Evolutionary conservation across 225 moss, liverwort and hornwort genomes (phyloP).

Genomic region (Bryum argenteum): DNA sequence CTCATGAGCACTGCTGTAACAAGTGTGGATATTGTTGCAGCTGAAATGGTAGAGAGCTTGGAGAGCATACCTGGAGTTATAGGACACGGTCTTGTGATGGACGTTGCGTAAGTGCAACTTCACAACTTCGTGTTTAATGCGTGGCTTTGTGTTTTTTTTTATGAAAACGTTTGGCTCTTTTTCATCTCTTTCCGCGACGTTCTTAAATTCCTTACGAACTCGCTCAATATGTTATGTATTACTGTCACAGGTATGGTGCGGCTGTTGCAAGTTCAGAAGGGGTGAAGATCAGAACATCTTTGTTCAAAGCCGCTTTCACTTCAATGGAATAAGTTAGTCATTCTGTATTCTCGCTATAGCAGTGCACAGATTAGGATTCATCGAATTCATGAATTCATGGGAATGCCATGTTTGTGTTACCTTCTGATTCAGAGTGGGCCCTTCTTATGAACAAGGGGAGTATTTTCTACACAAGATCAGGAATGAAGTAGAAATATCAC

Average conservation of each 20-base stretch:
- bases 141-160: not conserved
- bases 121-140: constrained; percentile 10
- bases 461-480: constrained; percentile 13
- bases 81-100: constrained; percentile 63
- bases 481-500: constrained; percentile 10
- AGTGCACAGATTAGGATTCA: not conserved
- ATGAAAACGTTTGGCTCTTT: not conserved
- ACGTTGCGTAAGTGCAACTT: constrained; percentile 53
- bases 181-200: constrained; percentile 1
- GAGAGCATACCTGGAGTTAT: constrained; percentile 61
- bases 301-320: constrained; percentile 61
- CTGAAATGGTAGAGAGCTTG: constrained; percentile 57
- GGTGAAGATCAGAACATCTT: constrained; percentile 63
- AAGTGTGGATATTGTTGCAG: constrained; percentile 38
- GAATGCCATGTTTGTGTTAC: not conserved
- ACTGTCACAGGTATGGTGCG: constrained; percentile 54
- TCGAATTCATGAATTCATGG: constrained; percentile 10
- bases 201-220: not conserved
- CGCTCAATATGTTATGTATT: constrained; percentile 1
- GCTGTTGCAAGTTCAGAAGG: constrained; percentile 48
- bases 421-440: constrained; percentile 10
- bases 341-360: constrained; percentile 4
- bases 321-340: constrained; percentile 49
- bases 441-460: constrained; percentile 19
- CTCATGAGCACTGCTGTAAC: not conserved